Evolutionary conservation across 2,329 filamentous ascomycete species (phyloP), one percentile per base, ranked within the genome.

Genomic region (Fusarium kyushuense): DNA sequence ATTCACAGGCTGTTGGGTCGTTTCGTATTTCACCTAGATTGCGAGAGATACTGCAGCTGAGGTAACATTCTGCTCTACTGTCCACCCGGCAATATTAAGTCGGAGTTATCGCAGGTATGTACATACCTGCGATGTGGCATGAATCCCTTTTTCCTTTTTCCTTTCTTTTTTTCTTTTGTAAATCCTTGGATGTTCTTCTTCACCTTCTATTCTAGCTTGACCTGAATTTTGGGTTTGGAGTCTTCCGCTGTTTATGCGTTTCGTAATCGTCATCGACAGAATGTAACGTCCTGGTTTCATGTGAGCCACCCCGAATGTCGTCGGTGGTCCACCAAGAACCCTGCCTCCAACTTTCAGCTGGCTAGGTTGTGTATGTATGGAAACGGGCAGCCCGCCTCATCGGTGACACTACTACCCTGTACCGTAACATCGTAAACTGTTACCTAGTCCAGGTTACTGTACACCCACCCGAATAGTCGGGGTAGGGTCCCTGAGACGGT

Each of bases 301-400:
- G 40, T 67, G 64, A 67, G 64, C 64, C 64, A 47, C 58, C 58
- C 63, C 64, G 58, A 67, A 67, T 64, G 63, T 55, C 63, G 59
- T 67, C 64, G 64, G 64, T 48, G 47, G 64, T 49, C 58, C 53
- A 43, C 58, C 45, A 59, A 54, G 53, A 63, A 54, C 64, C 63
- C 52, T 63, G 63, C 54, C 47, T 63, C 53, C 63, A 67, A 53
- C 64, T 67, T 47, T 65, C 63, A 64, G 64, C 59, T 67, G 35
- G 35, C 35, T 36, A n/a, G 35, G 35, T 36, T n/a, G 23, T 25
- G 23, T 25, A 36, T 19, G n/a, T 38, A 38, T 38, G 35, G 35
- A 67, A 52, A 63, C 51, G 54, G 60, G 51, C 52, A 63, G 48
- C 63, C 64, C 58, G 64, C 64, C 58, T 67, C 64, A 67, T 67